Evolutionary conservation across 2,329 filamentous ascomycete genomes (phyloP), one percentile per base, ranked within the genome.

Genomic region (Xylariaceae sp.): DNA sequence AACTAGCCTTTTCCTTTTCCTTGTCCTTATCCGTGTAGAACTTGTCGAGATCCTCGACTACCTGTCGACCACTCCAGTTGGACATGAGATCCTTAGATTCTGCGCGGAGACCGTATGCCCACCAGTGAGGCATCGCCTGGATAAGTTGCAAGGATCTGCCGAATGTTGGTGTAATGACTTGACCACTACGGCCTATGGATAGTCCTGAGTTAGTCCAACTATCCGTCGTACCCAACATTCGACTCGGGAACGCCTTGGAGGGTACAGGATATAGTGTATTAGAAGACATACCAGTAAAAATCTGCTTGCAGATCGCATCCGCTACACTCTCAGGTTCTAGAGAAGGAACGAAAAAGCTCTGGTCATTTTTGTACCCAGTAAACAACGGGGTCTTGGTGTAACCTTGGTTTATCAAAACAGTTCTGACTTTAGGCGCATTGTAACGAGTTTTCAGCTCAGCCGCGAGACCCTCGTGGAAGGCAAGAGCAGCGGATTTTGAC

Each of bases 351-450:
- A 82, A 46, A 58, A 78, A 83, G 1, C 69, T 69, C 51, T 71
- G 65, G 42, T 72, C 72, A 15, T 76, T 75, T 6, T 73, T 67
- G 58, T 83, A 80, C 1, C 79, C 80, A 27, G 72, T 66, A 58
- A 86, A 85, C 10, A 87, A 71, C n/a, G 74, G 65, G 1, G 76
- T 88, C 61, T 75, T 79, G 58, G 75, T 84, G 65, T 81, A 86
- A 41, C 75, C 80, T 59, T 81, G 85, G 54, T 81, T 82, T 43
- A 88, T 76, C 7, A 83, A 60, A n/a, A 89, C 76, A 5, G 85
- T 87, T 11, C 81, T 69, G 19, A 85, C 76, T 41, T 71, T 73
- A 0, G 74, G 75, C 2, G 80, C 80, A 22, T 75, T 71, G 58
- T 83, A 81, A 11, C 72, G 64, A 6, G 73, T 75, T 35, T 68